Percentiles rank a stretch among this genome's conserved stretches.
Evolutionary conservation across 2,329 filamentous ascomycete genomes (phyloP).

Genomic region (Grosmannia serpens): DNA sequence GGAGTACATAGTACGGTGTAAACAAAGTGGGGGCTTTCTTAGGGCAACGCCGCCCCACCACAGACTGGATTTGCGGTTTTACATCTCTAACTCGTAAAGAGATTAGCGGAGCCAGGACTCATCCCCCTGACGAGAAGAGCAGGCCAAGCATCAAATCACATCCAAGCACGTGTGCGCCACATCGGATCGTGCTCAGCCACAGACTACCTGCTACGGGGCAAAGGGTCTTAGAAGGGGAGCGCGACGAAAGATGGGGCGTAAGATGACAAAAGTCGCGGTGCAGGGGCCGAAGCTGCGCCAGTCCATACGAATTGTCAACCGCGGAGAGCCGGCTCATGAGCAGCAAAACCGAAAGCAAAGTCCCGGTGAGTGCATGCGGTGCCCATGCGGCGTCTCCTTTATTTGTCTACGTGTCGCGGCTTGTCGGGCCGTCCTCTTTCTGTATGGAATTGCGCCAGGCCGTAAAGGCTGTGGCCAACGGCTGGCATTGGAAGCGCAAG

Average conservation of each 20-base stretch:
- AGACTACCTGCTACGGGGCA: not conserved
- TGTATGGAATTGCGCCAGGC: not conserved
- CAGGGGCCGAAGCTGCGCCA: slow-evolving; percentile 5
- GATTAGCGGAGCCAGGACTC: not conserved
- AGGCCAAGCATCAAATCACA: not conserved
- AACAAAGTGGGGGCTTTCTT: not conserved
- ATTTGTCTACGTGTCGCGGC: too few relatives aligned
- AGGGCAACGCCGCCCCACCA: not conserved
- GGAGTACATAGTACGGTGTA: not conserved
- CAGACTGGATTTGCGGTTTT: not conserved
- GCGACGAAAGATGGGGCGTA: slow-evolving; percentile 4
- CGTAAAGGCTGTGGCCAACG: not conserved
- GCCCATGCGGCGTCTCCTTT: not conserved
- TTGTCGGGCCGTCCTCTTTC: not conserved
- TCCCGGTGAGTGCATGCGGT: not conserved
- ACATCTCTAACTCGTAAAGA: not conserved
- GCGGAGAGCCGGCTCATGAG: not conserved
- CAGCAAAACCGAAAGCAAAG: not conserved
- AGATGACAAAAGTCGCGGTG: slow-evolving; percentile 1
- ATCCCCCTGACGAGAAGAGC: not conserved
- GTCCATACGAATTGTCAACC: slow-evolving; percentile 7
- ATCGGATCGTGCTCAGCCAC: slow-evolving; percentile 1
- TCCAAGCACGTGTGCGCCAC: not conserved
- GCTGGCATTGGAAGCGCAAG: not conserved
- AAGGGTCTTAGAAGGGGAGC: not conserved